Evolutionary conservation across 495 filamentous ascomycete genomes (phyloP).

Genomic region (Trichocladium antarcticum): DNA sequence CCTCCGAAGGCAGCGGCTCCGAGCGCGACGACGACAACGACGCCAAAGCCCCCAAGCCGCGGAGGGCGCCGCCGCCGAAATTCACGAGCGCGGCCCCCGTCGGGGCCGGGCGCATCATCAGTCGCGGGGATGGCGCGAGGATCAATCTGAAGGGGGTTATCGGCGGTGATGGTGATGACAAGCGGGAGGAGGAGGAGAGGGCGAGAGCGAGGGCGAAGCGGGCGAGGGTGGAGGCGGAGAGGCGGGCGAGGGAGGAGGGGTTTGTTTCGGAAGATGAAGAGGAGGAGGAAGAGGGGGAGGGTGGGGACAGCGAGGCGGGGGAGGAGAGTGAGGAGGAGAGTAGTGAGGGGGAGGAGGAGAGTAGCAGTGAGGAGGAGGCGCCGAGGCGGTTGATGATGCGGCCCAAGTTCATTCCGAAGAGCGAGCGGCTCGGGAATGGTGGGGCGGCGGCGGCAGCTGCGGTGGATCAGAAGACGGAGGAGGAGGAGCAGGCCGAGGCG

Average conservation of each 20-base stretch:
- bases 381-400: slow-evolving; percentile 64
- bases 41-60: slow-evolving; percentile 20
- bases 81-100: slow-evolving; percentile 40
- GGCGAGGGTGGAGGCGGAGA: slow-evolving; percentile 33
- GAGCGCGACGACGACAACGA: slow-evolving; percentile 35
- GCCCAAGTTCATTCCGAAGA: slow-evolving; percentile 87
- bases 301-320: slow-evolving; percentile 39
- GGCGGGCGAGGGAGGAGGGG: slow-evolving; percentile 54
- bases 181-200: slow-evolving; percentile 12
- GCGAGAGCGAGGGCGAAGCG: slow-evolving; percentile 28
- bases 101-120: slow-evolving; percentile 36
- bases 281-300: slow-evolving; percentile 38
- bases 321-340: slow-evolving; percentile 41
- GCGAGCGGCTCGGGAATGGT: slow-evolving; percentile 42
- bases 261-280: slow-evolving; percentile 56
- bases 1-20: slow-evolving; percentile 46
- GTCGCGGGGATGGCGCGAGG: slow-evolving; percentile 52
- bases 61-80: slow-evolving; percentile 44
- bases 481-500: slow-evolving; percentile 34
- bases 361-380: slow-evolving; percentile 57
- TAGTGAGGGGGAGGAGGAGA: slow-evolving; percentile 40
- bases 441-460: slow-evolving; percentile 8
- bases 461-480: slow-evolving; percentile 16
- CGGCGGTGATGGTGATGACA: slow-evolving; percentile 38
- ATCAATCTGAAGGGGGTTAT: slow-evolving; percentile 51